These are phyloP conservation scores for Fusarium robinianum DNA, from an alignment of 2,329 filamentous ascomycete genomes.

Conservation along the genomic window DNA sequence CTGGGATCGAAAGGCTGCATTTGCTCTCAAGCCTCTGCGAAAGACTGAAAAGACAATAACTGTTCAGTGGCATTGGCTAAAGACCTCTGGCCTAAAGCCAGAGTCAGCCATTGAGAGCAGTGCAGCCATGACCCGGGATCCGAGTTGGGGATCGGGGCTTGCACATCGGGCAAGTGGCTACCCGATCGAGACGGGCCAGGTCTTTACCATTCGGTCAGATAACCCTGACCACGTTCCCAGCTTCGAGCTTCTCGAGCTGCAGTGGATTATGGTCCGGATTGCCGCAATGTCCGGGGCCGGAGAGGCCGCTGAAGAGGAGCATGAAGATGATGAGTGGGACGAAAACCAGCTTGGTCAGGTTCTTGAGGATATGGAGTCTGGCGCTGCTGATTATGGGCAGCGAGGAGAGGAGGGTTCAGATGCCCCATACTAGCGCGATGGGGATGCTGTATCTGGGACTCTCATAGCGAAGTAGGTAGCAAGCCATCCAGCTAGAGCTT, in stretches of 20 bases:
- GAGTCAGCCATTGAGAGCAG: background rate
- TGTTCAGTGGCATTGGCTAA: slow-evolving; percentile 4
- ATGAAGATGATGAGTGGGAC: no score
- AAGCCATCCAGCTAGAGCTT: no score
- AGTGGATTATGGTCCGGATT: background rate
- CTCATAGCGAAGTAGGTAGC: slow-evolving; percentile 24
- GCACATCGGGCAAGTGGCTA: background rate
- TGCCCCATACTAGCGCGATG: no score
- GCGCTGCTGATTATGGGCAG: no score
- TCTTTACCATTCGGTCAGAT: background rate
- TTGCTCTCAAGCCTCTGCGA: background rate
- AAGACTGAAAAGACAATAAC: background rate
- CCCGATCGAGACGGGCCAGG: background rate
- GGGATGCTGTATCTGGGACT: no score
- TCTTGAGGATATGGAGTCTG: no score
- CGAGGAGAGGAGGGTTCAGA: no score
- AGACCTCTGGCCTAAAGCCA: background rate
- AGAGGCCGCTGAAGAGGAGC: no score
- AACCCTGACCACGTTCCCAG: background rate
- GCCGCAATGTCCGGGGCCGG: background rate
- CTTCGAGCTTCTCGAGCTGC: slow-evolving; percentile 1
- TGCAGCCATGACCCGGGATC: no score
- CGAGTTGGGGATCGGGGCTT: background rate
- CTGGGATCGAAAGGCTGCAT: background rate
- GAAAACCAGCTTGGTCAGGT: no score